Conservation (phyloP, 768 basidiomycete species). For the Dendrothele bispora region DNA sequence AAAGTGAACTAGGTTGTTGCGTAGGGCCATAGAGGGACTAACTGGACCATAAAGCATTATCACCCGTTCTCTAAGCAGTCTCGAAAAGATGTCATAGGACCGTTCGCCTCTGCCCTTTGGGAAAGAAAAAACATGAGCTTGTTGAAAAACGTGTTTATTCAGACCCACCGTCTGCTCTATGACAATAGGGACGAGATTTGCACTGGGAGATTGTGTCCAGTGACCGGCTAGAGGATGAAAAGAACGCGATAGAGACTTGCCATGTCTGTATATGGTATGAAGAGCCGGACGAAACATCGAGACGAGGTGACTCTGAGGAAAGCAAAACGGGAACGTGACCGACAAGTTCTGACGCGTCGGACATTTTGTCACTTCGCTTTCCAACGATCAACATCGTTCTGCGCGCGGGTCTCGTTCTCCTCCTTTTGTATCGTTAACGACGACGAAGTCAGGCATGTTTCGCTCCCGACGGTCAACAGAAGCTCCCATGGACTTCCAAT, state of each 20-base stretch:
- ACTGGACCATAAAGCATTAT: slow-evolving; percentile 96
- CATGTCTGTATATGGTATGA: slow-evolving; percentile 19
- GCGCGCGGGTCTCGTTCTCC: slow-evolving; percentile 27
- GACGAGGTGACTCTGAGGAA: not conserved
- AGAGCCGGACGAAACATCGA: slow-evolving; percentile 29
- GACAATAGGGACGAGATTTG: slow-evolving; percentile 9
- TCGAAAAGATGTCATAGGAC: slow-evolving; percentile 95
- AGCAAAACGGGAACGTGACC: slow-evolving; percentile 21
- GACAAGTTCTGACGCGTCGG: slow-evolving; percentile 23
- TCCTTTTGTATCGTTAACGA: slow-evolving; percentile 13
- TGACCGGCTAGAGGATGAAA: slow-evolving; percentile 57
- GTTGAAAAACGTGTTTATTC: not conserved
- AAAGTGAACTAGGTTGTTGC: slow-evolving; percentile 11
- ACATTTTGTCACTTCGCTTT: not conserved
- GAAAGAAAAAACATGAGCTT: slow-evolving; percentile 10
- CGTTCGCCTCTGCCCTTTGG: slow-evolving; percentile 79
- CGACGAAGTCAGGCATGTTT: slow-evolving; percentile 8
- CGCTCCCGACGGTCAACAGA: slow-evolving; percentile 59
- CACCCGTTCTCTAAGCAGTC: slow-evolving; percentile 88
- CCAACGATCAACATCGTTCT: slow-evolving; percentile 10
- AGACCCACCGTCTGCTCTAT: slow-evolving; percentile 7
- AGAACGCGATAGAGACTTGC: slow-evolving; percentile 28
- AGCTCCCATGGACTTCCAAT: slow-evolving; percentile 89
- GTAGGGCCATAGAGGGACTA: no score
- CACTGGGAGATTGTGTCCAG: slow-evolving; percentile 39